A percentile compares a stretch with the other conserved stretches of the same genome.
phyloP scores from a whole-genome alignment of 2,329 filamentous ascomycete genomes.

The Raffaelea albimanens region DNA sequence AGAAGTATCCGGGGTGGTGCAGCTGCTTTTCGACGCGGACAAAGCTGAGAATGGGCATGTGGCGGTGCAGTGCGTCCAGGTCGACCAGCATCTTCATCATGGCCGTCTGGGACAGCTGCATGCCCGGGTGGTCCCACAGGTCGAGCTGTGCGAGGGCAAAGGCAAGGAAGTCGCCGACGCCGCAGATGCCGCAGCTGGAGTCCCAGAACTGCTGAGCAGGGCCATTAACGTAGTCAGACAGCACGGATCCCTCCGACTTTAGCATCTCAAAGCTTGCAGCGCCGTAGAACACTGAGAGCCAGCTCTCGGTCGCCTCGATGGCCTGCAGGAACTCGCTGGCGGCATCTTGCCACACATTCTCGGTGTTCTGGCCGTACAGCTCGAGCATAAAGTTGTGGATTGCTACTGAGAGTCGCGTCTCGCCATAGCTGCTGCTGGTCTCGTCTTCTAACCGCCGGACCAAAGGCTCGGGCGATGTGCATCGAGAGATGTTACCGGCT shows the following conservation, averaged over 20 bases:
- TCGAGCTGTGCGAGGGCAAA: slow-evolving; percentile 13
- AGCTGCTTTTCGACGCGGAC: slow-evolving; percentile 13
- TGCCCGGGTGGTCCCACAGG: slow-evolving; percentile 15
- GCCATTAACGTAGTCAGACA: slow-evolving; percentile 3
- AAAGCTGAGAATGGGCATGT: slow-evolving; percentile 21
- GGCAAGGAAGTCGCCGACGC: slow-evolving; percentile 10
- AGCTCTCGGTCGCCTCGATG: slow-evolving; percentile 8
- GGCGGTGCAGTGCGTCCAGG: slow-evolving; percentile 22
- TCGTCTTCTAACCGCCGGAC: slow-evolving; percentile 6
- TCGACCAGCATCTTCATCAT: slow-evolving; percentile 22
- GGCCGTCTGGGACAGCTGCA: slow-evolving; percentile 9
- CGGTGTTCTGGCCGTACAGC: slow-evolving; percentile 10
- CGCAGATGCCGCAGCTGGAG: slow-evolving; percentile 11
- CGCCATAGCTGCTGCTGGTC: background rate
- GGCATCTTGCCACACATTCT: slow-evolving; percentile 12
- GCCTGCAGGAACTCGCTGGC: slow-evolving; percentile 8
- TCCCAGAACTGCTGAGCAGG: slow-evolving; percentile 6
- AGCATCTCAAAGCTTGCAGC: slow-evolving; percentile 8
- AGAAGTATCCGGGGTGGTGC: slow-evolving; percentile 17
- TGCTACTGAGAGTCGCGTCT: slow-evolving; percentile 14
- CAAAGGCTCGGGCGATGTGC: slow-evolving; percentile 6
- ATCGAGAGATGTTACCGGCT: slow-evolving; percentile 11
- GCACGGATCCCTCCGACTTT: slow-evolving; percentile 1
- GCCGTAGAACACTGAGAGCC: slow-evolving; percentile 10
- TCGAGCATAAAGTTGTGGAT: slow-evolving; percentile 19